Conservation (phyloP, 495 filamentous ascomycete species). For the Aspergillus haitiensis region DNA sequence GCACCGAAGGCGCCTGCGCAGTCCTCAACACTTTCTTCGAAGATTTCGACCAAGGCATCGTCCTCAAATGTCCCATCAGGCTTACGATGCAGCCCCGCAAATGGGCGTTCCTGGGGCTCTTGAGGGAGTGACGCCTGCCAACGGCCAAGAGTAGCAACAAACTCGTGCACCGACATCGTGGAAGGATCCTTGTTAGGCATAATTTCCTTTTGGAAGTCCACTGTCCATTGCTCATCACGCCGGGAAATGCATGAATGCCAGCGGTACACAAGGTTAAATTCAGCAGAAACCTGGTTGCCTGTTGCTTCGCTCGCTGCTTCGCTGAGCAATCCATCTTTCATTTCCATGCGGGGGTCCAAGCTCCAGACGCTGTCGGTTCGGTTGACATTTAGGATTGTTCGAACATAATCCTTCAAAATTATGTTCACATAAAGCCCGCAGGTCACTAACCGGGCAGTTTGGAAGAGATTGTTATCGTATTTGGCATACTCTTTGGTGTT, state of each 20-base stretch:
- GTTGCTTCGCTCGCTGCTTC: constrained; percentile 40
- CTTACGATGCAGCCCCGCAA: constrained; percentile 61
- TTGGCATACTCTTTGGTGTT: constrained; percentile 56
- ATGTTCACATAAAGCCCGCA: constrained; percentile 79
- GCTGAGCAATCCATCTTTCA: constrained; percentile 39
- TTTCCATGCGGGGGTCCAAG: constrained; percentile 68
- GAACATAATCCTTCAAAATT: constrained; percentile 74
- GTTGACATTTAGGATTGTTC: constrained; percentile 78
- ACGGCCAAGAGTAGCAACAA: constrained; percentile 58
- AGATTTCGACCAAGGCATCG: constrained; percentile 67
- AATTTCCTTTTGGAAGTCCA: constrained; percentile 61
- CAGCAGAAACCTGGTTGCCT: constrained; percentile 76
- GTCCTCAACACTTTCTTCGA: constrained; percentile 64
- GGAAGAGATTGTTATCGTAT: constrained; percentile 76
- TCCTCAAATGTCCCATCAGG: constrained; percentile 62
- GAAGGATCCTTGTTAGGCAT: constrained; percentile 55
- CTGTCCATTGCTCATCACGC: constrained; percentile 73
- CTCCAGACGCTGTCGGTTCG: constrained; percentile 70
- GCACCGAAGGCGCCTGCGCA: constrained; percentile 63
- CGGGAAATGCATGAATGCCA: constrained; percentile 79
- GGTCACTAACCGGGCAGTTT: constrained; percentile 69
- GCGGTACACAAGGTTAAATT: constrained; percentile 75
- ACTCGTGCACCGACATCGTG: constrained; percentile 54
- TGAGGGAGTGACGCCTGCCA: constrained; percentile 58
- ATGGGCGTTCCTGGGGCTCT: constrained; percentile 64